Evolutionary conservation across 2,329 filamentous ascomycete genomes (phyloP), one percentile per base, ranked within the genome.

Genomic region (Didymella lethalis): DNA sequence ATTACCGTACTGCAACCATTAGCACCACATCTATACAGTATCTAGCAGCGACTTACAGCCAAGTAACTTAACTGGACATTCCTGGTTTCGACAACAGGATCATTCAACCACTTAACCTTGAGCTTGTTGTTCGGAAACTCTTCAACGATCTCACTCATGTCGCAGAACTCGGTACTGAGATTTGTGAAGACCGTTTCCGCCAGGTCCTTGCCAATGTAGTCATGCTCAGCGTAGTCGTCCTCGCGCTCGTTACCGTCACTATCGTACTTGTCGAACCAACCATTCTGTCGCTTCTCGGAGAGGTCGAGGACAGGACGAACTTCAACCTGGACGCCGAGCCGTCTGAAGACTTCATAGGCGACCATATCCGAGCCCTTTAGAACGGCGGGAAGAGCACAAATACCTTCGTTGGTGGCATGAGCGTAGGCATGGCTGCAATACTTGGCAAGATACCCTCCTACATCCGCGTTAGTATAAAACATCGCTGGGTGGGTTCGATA

Each of bases 321-420:
- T 0, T 57, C 46, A 4, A 75, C 62, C 6, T 72, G 49, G 0
- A 78, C 57, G 0, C 74, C 74, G 0, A 81, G 65, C 0, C 71
- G 64, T 11, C 61, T 54, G 47, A 82, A 75, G 6, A 65, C 52
- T 25, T 63, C 61, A 59, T 79, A 84, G 0, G 83, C 56, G 0
- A 77, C 70, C 59, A 81, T 76, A 58, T 85, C 83, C 0, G 78
- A 62, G 0, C 82, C 81, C 63, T 84, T 85, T 5, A 85, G 69
- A 0, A 69, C 67, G 3, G 65, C 67, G 0, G 79, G 79, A 1
- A 82, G 66, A 4, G 62, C 40, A 0, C 47, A 69, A 66, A 4
- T 51, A 14, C 61, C 65, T 40, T 61, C 50, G 0, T 46, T 20
- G 1, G 72, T 75, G 0, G 75, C 72, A 50, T 85, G 81, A 0